These are phyloP conservation scores for Saccharomyces pastorianus DNA, from an alignment of 1,139 yeast genomes.

Conservation along the genomic window DNA sequence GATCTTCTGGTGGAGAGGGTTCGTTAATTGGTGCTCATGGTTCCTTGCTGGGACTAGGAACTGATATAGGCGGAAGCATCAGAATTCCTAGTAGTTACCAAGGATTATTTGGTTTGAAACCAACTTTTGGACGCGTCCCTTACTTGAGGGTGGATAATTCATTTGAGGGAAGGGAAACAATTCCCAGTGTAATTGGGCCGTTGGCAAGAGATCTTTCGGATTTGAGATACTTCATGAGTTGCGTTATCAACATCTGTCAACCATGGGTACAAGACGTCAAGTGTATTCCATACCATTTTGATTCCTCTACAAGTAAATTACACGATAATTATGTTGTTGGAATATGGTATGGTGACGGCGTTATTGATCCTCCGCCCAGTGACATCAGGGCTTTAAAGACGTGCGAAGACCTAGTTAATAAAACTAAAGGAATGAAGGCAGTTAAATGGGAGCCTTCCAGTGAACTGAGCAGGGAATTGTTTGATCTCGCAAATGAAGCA, in stretches of 20 bases:
- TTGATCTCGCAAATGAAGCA: constrained; percentile 11
- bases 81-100: constrained; percentile 49
- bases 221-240: constrained; percentile 51
- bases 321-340: constrained; percentile 10
- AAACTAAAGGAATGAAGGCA: constrained; percentile 9
- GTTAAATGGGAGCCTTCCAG: constrained; percentile 12
- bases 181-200: constrained; percentile 52
- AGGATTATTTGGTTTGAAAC: constrained; percentile 48
- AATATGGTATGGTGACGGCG: constrained; percentile 14
- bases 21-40: constrained; percentile 46
- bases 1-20: constrained; percentile 60
- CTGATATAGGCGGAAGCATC: constrained; percentile 60
- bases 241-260: constrained; percentile 39
- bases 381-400: constrained; percentile 14
- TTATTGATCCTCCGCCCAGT: constrained; percentile 16
- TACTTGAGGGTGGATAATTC: constrained; percentile 46
- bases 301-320: constrained; percentile 3
- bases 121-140: constrained; percentile 44
- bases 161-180: constrained; percentile 47
- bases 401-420: constrained; percentile 10
- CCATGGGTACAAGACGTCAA: constrained; percentile 53
- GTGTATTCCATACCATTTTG: constrained; percentile 19
- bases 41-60: constrained; percentile 47
- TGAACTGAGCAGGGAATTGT: constrained; percentile 8
- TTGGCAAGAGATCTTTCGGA: constrained; percentile 54